Evolutionary conservation across 345 rosid genomes (phyloP), one percentile per base, ranked within the genome.

Genomic region (Trapa incisa): DNA sequence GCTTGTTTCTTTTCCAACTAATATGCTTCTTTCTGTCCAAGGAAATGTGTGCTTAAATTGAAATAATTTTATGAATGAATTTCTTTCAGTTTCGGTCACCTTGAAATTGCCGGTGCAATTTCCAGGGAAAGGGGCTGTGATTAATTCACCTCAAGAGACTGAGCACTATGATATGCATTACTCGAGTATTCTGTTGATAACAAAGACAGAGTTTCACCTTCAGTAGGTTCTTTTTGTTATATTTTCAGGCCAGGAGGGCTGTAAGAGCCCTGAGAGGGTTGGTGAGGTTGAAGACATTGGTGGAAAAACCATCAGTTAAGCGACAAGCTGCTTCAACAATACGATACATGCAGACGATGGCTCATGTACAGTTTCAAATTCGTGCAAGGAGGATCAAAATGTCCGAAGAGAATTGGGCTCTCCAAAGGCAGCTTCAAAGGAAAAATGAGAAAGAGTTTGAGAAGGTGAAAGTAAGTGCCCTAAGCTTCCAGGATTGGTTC

Each of bases 341-440:
- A 64, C 81, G 78, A 57, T 87, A 91, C 81, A 94, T 94, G 99
- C 97, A 91, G 79, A 85, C 96, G 65, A 83, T 94, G 52, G 85
- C 95, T 70, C 82, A 84, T 37, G 73, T 94, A 61, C 99, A 94
- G 72, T 77, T 89, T 66, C 95, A 87, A 73, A 76, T 94, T 76
- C 84, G 83, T 32, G 80, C 79, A 5, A 83, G 97, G 80, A 89
- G 97, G 77, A 79, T 79, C 11, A 75, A 93, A 71, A 82, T 89
- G 80, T 81, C 91, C 2, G 89, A 87, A 75, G 96, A 94, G 78
- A 94, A 91, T 77, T 88, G 79, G 64, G 87, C 78, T 82, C 80
- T 78, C 64, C 87, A 73, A 39, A 75, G 78, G 69, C 89, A 82
- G 70, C 80, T 88, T 72, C 93, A 86, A 75, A 89, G 81, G 67